phyloP scores from a whole-genome alignment of 441 rosid genomes.

The Oxalis stricta region DNA sequence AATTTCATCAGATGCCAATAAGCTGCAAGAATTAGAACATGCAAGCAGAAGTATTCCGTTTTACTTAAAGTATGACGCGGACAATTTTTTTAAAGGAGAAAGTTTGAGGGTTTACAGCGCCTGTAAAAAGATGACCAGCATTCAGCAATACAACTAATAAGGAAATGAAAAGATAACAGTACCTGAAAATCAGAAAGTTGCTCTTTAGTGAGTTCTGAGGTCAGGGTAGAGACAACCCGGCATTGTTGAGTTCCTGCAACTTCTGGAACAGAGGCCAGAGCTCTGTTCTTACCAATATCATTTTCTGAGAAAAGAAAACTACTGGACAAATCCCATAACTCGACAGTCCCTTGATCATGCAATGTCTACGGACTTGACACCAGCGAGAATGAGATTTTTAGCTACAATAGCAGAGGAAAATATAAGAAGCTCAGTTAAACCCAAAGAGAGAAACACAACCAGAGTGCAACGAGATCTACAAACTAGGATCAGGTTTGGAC shows the following conservation, averaged over 20 bases:
- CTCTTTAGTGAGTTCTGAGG: conserved; percentile 52
- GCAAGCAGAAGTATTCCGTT: neutral
- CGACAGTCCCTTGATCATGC: conserved; percentile 68
- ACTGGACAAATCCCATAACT: conserved; percentile 79
- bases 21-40: neutral
- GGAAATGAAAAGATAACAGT: neutral
- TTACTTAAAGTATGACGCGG: neutral
- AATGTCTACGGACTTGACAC: conserved; percentile 84
- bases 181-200: conserved; percentile 70
- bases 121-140: neutral
- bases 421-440: neutral
- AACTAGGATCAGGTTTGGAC: no score
- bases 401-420: conserved; percentile 35
- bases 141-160: neutral
- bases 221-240: conserved; percentile 53
- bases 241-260: conserved; percentile 80
- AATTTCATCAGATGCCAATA: neutral
- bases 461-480: no score
- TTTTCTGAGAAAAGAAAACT: conserved; percentile 62
- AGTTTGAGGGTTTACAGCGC: no score
- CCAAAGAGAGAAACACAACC: neutral
- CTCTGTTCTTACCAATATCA: conserved; percentile 79
- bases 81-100: no score
- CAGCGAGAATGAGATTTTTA: conserved; percentile 78
- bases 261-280: conserved; percentile 78